These are phyloP conservation scores for Coix lacrymajobi DNA, from an alignment of 176 grass and related monocot species.

Conservation along the genomic window DNA sequence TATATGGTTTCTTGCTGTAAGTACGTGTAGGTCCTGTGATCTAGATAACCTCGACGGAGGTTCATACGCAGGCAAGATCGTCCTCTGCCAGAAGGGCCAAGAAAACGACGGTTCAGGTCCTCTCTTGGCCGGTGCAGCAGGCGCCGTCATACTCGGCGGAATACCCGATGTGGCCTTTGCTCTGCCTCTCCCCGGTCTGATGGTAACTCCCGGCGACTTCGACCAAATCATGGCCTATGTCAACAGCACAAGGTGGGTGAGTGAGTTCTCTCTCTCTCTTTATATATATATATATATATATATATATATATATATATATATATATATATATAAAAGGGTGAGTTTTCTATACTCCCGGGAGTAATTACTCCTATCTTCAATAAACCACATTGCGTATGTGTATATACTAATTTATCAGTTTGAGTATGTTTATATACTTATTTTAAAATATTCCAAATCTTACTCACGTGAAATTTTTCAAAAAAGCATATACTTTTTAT, in stretches of 20 bases:
- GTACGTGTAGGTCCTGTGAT: neutral
- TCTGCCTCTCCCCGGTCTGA: neutral
- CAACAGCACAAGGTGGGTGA: neutral
- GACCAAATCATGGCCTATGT: constrained; percentile 4
- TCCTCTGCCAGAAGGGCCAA: neutral
- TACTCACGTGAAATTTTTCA: too few species aligned
- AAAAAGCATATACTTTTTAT: too few species aligned
- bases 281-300: too few species aligned
- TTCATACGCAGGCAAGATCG: constrained; percentile 22
- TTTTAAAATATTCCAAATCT: too few species aligned
- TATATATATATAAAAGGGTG: too few species aligned
- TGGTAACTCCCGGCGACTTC: neutral
- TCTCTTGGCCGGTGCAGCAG: neutral
- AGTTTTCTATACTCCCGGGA: too few species aligned
- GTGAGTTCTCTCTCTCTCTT: too few species aligned
- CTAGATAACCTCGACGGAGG: neutral
- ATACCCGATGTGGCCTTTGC: neutral
- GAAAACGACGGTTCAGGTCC: neutral
- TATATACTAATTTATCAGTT: too few species aligned
- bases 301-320: too few species aligned
- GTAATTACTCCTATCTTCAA: too few species aligned
- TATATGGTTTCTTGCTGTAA: neutral
- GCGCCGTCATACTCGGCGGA: neutral
- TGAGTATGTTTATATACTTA: too few species aligned
- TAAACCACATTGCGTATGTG: too few species aligned